Conservation (phyloP, 2,329 filamentous ascomycete species). For the Thermothelomyces thermophilus region DNA sequence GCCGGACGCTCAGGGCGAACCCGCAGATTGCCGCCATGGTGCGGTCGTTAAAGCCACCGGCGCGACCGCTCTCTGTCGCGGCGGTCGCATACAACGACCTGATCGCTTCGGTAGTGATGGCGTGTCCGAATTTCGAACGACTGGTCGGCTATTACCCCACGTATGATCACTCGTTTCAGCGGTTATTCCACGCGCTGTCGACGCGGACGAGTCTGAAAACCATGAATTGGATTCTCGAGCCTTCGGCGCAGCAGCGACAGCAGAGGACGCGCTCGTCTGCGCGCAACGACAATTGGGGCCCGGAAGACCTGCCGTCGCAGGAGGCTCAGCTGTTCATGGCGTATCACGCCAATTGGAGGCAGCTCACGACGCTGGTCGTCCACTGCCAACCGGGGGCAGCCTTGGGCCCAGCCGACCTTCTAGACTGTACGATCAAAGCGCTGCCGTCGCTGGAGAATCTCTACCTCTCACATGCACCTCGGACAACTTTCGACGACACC, state of each 20-base stretch:
- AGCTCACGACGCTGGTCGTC: constrained; percentile 50
- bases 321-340: constrained; percentile 30
- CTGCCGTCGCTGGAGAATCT: constrained; percentile 52
- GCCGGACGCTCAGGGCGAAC: constrained; percentile 50
- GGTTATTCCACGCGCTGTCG: constrained; percentile 53
- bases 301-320: constrained; percentile 35
- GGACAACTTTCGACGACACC: constrained; percentile 50
- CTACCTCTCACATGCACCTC: constrained; percentile 52
- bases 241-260: constrained; percentile 31
- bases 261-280: constrained; percentile 28
- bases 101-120: constrained; percentile 56
- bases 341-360: constrained; percentile 48
- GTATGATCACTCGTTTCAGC: constrained; percentile 51
- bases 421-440: constrained; percentile 43
- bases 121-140: constrained; percentile 57
- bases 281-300: constrained; percentile 24
- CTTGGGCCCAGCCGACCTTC: constrained; percentile 45
- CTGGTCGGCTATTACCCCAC: constrained; percentile 47
- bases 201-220: constrained; percentile 49
- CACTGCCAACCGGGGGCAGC: constrained; percentile 52
- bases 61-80: constrained; percentile 35
- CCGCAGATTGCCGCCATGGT: constrained; percentile 49
- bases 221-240: constrained; percentile 53
- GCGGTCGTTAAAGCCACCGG: constrained; percentile 50
- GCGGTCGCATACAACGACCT: constrained; percentile 49